Evolutionary conservation across 2,329 filamentous ascomycete species (phyloP).

Genomic region (Exserohilum rostratum): DNA sequence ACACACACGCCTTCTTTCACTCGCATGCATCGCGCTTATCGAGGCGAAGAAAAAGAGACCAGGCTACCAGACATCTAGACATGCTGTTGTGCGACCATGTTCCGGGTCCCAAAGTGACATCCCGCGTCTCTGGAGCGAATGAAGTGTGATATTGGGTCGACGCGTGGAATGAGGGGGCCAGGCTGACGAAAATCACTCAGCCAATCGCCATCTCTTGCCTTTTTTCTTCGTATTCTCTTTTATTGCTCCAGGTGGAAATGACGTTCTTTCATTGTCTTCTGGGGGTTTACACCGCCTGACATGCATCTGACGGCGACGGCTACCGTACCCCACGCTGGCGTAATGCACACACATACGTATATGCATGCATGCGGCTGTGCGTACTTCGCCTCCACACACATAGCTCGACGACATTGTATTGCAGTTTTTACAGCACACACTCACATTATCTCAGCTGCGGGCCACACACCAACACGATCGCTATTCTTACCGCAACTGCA

Average conservation of each 20-base stretch:
- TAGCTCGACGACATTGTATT: background rate
- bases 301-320: background rate
- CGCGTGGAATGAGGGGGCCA: too few relatives aligned
- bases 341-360: too few relatives aligned
- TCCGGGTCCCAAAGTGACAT: too few relatives aligned
- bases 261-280: too few relatives aligned
- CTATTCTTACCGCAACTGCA: background rate
- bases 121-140: too few relatives aligned
- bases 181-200: too few relatives aligned
- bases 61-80: too few relatives aligned
- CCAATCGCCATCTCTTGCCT: background rate
- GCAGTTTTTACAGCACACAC: background rate
- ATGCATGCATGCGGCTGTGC: background rate
- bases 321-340: background rate
- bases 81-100: too few relatives aligned
- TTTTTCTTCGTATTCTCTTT: too few relatives aligned
- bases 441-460: background rate
- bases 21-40: conserved; percentile 1
- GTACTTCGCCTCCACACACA: conserved; percentile 5
- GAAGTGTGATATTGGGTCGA: background rate
- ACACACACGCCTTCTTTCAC: background rate
- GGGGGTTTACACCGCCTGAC: background rate
- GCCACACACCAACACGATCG: background rate
- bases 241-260: too few relatives aligned
- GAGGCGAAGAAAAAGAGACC: background rate